These are phyloP conservation scores for Chytriomyces hyalinus DNA, from an alignment of 192 early-diverging fungal species.

Conservation along the genomic window DNA sequence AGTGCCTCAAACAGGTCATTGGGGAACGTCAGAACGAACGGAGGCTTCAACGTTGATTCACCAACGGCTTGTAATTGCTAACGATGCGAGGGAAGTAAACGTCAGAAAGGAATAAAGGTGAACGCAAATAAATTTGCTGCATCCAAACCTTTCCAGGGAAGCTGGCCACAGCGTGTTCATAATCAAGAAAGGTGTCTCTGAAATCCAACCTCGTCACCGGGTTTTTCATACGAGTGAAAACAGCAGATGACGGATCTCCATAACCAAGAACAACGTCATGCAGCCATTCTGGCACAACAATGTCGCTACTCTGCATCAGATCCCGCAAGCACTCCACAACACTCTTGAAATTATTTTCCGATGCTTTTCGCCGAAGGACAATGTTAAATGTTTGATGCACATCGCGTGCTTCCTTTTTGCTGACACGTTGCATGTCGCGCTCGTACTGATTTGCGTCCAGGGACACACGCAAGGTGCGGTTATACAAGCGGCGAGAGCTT, in stretches of 20 bases:
- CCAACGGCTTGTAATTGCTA: conserved; percentile 27
- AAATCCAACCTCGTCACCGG: conserved; percentile 72
- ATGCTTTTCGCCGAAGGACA: conserved; percentile 82
- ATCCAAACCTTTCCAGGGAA: conserved; percentile 63
- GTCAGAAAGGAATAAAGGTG: not conserved
- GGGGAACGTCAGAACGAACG: conserved; percentile 79
- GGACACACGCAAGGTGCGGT: conserved; percentile 73
- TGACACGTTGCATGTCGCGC: conserved; percentile 59
- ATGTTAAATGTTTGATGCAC: conserved; percentile 87
- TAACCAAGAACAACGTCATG: conserved; percentile 92
- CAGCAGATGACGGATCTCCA: conserved; percentile 82
- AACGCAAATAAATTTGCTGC: not conserved
- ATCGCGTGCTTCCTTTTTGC: conserved; percentile 60
- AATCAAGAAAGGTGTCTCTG: conserved; percentile 86
- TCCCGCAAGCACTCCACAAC: conserved; percentile 90
- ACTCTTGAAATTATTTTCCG: conserved; percentile 94
- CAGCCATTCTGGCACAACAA: conserved; percentile 91
- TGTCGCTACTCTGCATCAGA: conserved; percentile 75
- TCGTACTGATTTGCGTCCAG: conserved; percentile 90
- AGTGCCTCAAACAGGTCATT: conserved; percentile 45
- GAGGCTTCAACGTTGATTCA: conserved; percentile 58
- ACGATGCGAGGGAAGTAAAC: not conserved
- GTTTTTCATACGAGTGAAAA: conserved; percentile 68
- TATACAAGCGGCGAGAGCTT: conserved; percentile 17
- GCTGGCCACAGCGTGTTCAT: conserved; percentile 72